Evolutionary conservation across 2,329 filamentous ascomycete species (phyloP).

Genomic region (Alternaria atra): DNA sequence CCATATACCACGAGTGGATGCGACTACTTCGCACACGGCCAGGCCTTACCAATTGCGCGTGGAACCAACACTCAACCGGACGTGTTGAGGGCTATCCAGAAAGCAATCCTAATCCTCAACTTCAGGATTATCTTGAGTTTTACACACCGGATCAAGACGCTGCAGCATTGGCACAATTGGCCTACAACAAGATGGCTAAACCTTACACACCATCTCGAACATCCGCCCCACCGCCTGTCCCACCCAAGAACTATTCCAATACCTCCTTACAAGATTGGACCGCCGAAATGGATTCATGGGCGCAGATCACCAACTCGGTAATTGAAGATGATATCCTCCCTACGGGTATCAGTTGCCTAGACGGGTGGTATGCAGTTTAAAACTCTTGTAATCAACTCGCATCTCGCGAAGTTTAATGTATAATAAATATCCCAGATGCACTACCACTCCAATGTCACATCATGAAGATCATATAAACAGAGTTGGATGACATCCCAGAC

Average conservation of each 20-base stretch:
- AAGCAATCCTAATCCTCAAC: conserved; percentile 22
- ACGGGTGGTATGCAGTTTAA: background rate
- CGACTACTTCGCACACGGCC: conserved; percentile 28
- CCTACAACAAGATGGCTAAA: conserved; percentile 27
- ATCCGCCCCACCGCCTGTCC: conserved; percentile 19
- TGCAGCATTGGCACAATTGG: conserved; percentile 30
- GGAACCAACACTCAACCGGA: conserved; percentile 37
- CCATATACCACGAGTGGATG: conserved; percentile 65
- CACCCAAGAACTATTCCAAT: conserved; percentile 20
- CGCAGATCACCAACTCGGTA: background rate
- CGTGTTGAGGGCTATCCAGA: conserved; percentile 45
- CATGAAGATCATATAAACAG: background rate
- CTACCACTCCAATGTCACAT: background rate
- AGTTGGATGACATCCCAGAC: background rate
- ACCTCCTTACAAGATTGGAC: background rate
- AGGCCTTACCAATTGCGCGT: conserved; percentile 23
- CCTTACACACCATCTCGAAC: conserved; percentile 15
- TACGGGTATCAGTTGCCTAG: background rate
- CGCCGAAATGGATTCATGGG: background rate
- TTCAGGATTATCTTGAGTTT: conserved; percentile 45
- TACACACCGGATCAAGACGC: conserved; percentile 28
- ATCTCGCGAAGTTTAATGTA: background rate
- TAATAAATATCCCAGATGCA: background rate
- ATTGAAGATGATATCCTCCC: conserved; percentile 1
- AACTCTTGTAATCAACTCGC: too few species aligned